Evolutionary conservation across 2,329 filamentous ascomycete genomes (phyloP), one percentile per base, ranked within the genome.

Genomic region (Colletotrichum sp.): DNA sequence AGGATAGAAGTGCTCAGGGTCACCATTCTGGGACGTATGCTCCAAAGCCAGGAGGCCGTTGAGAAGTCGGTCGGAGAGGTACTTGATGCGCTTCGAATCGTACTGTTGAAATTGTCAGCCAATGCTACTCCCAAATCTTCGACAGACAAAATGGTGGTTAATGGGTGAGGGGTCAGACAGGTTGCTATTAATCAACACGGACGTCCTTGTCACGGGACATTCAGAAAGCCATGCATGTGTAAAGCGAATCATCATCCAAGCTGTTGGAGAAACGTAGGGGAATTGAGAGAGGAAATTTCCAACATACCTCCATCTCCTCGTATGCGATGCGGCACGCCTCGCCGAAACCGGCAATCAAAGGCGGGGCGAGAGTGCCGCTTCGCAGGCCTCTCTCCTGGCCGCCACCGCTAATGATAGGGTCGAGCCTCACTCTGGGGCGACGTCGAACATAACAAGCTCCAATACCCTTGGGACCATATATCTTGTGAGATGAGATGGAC

Each of bases 401-500:
- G 85, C 97, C 97, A 77, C 97, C 97, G 72, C 93, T 98, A 87
- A 99, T 99, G 83, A 99, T 94, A 67, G 97, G 97, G 75, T 99
- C 97, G 74, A 99, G 88, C 85, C 97, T 95, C 79, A 99, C 97
- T 84, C 96, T 93, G 3, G 97, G 97, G 74, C 97, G 92, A 87
- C 97, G 92, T 82, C 97, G 94, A 65, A 99, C 95, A 82, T 96
- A 99, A 87, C 97, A 99, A 74, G 97, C 97, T 75, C 97, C 97
- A 73, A 99, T 95, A 39, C 97, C 97, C 89, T 98, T 99, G 70
- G 97, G 97, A 30, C 97, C 97, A 83, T 99, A 99, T 71, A 99
- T 98, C 87, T 99, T 99, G 88, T 99, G 97, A 34, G 95, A 96
- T 10, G 97, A 99, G 77, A 99, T 98, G 34, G 96, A 99, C 96